Base-by-base conservation (phyloP, 768 basidiomycete species). In the Pholiota conissans region DNA sequence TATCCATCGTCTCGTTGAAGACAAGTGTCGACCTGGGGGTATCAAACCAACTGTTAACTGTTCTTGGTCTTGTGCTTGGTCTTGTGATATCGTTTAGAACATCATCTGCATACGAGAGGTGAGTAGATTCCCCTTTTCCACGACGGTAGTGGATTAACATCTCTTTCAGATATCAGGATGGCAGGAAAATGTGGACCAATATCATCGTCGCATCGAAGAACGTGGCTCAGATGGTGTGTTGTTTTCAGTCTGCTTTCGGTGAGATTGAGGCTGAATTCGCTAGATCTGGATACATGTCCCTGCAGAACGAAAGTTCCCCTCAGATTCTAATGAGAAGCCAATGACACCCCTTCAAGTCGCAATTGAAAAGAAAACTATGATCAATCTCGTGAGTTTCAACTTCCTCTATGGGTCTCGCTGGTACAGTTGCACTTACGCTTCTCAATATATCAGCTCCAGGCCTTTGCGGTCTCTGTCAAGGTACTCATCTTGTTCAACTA, bases 321-420 rank as follows among this genome's bases (percentile, higher is more conserved):
- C n/a, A 9, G 60, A 65, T 58, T n/a, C 65, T 56, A 10, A 64
- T 66, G 32, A 66, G 65, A 48, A 66, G 63, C 29, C 62, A 9
- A 54, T 52, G 57, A 68, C 71, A 53, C 71, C 74, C 1, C 66
- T 83, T n/a, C 69, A 84, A 63, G 77, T 75, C 14, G 69, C 85
- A 9, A 80, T 90, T 51, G 89, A 90, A 75, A 91, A 90, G 71
- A 86, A 87, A 73, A 82, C 82, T 1, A 87, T 89, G 79, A 77
- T 91, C 56, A 89, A 89, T 64, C 67, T 91, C 49, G 83, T 85
- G 58, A 59, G 79, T 68, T n/a, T n/a, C n/a, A n/a, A n/a, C n/a
- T n/a, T n/a, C 28, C 11, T 11, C 1, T 29, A 29, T 18, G 2
- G 24, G 24, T 5, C 22, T 42, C 27, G 8, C 39, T 24, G 46